Base-by-base conservation (phyloP, 371 early-diverging fungal genomes). In the Mucor indicus region DNA sequence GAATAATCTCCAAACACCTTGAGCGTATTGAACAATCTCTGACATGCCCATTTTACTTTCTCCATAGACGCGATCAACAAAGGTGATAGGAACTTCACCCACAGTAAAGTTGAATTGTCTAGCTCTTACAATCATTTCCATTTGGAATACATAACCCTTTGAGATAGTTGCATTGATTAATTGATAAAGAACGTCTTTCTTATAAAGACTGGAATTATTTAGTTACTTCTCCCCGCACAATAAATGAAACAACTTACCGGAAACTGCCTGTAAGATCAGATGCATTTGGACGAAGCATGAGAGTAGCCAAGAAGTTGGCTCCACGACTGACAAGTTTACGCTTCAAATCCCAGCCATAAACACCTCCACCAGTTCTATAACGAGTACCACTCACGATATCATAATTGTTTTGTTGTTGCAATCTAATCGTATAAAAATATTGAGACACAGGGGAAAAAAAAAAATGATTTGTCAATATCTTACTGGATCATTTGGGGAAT, bases 41-140 rank as follows among this genome's bases (percentile, higher is more conserved):
- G 89, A 89, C 41, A 93, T 85, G 13, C 97, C 97, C 68, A 96
- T 84, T 69, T 98, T 98, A 44, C 85, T 85, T 72, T 95, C 96
- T 20, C 98, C 98, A 69, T 89, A 96, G 27, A 96, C 95, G 42
- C 98, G 87, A 66, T 96, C 97, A 13, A 96, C 97, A 81, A 98
- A 98, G 3, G 96, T 94, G 64, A 98, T 98, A 3, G 96, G 96
- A 3, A 95, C 89, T 62, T 99, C 99, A 19, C 87, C 94, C 36
- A 99, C 91, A 13, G 82, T 75, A 58, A 72, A 93, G 46, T 85
- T 81, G 67, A 93, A 84, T 72, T 95, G 92, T 59, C 61, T 48
- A 31, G 98, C 98, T 29, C 98, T 85, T 13, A 95, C 93, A 86
- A 99, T 98, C 90, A 98, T 93, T 69, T 99, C 99, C 98, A 98